These are phyloP conservation scores for Citrullus amarus DNA, from an alignment of 306 rosid species.

Conservation along the genomic window DNA sequence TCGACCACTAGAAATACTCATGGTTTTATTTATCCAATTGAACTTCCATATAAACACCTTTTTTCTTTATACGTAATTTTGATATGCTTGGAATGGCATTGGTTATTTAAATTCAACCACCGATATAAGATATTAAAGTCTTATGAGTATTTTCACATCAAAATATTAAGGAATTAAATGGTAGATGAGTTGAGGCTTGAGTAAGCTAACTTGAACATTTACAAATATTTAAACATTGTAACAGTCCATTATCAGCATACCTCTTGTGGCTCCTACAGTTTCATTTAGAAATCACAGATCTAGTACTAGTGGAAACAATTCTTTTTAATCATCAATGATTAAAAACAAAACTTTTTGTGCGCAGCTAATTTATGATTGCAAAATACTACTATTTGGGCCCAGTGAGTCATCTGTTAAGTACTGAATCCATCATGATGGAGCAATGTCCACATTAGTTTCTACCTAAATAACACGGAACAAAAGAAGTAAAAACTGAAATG, in stretches of 20 bases:
- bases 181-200: not conserved
- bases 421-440: not conserved
- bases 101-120: not conserved
- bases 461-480: not conserved
- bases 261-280: not conserved
- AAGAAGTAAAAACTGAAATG: not conserved
- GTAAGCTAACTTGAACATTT: not conserved
- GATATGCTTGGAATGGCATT: not conserved
- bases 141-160: not conserved
- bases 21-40: not conserved
- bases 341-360: not conserved
- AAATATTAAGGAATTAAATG: not conserved
- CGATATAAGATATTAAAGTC: not conserved
- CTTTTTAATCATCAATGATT: not conserved
- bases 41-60: not conserved
- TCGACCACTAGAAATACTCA: not conserved
- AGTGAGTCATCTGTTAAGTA: not conserved
- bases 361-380: not conserved
- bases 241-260: not conserved
- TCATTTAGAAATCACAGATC: not conserved
- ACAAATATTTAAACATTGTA: not conserved
- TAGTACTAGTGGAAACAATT: not conserved
- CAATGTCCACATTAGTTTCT: not conserved
- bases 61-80: not conserved
- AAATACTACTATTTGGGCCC: not conserved